Percentiles rank a stretch among this genome's conserved stretches.
These are phyloP conservation scores for Rhodotorula toruloides DNA, from an alignment of 768 basidiomycete genomes.

Conservation along the genomic window DNA sequence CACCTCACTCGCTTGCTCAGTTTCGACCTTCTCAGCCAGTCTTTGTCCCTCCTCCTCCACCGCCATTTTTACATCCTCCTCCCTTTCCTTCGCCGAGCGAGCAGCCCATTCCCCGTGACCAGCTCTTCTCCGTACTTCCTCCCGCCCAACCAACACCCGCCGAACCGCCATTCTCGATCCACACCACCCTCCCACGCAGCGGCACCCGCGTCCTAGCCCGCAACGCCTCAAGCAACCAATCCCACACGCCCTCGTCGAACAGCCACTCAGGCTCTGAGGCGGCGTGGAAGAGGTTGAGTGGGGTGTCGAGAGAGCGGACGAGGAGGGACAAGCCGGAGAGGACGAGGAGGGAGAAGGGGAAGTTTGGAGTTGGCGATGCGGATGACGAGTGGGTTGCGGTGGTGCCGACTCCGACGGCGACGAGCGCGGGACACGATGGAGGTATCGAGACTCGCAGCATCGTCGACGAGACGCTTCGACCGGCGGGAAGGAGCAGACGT, in stretches of 20 bases:
- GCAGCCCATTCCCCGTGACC: neutral
- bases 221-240: neutral
- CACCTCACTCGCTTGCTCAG: too few relatives aligned
- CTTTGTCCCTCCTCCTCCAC: neutral
- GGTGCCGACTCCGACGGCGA: neutral
- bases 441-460: neutral
- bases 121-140: neutral
- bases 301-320: neutral
- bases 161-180: constrained; percentile 2
- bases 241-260: neutral
- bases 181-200: neutral
- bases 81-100: neutral
- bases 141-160: neutral
- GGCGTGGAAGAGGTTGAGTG: neutral
- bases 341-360: neutral
- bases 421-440: neutral
- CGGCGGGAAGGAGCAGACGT: neutral
- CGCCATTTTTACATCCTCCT: neutral
- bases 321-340: neutral
- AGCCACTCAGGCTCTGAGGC: too few relatives aligned
- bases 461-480: neutral
- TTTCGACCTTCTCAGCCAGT: neutral
- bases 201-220: constrained; percentile 20
- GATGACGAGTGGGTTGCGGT: neutral
- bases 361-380: constrained; percentile 10